Percentiles rank a stretch among this genome's conserved stretches.
These are phyloP conservation scores for Trebouxia sp. DNA, from an alignment of 139 green algal genomes.

Conservation along the genomic window DNA sequence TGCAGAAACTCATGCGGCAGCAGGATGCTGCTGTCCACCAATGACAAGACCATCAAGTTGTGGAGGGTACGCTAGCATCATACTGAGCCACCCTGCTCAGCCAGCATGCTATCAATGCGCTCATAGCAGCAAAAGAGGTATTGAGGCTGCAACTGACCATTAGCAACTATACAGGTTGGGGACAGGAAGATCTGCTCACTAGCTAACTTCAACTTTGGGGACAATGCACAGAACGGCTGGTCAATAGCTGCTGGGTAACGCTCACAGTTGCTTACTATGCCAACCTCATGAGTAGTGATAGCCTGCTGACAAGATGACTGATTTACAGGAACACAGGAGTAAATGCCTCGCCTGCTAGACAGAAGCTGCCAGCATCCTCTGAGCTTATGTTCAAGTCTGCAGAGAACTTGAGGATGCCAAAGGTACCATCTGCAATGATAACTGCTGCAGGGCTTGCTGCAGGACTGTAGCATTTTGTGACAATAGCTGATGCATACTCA, in stretches of 20 bases:
- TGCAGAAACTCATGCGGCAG: constrained; percentile 3
- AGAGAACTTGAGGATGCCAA: neutral
- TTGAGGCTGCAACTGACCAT: too few species aligned
- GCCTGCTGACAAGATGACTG: too few species aligned
- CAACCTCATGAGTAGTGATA: too few species aligned
- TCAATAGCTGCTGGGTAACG: constrained; percentile 35
- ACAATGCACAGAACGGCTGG: constrained; percentile 29
- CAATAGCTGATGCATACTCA: too few species aligned
- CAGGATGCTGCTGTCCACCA: constrained; percentile 85
- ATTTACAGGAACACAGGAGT: constrained; percentile 15
- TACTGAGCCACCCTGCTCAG: too few species aligned
- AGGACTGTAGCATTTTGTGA: too few species aligned
- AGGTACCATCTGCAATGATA: constrained; percentile 12
- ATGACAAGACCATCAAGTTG: constrained; percentile 99
- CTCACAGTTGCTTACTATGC: too few species aligned
- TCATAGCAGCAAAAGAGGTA: too few species aligned
- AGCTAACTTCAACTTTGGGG: constrained; percentile 84
- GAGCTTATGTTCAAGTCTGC: neutral
- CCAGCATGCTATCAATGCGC: too few species aligned
- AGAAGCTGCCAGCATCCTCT: neutral
- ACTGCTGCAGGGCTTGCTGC: constrained; percentile 25
- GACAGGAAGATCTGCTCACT: constrained; percentile 85
- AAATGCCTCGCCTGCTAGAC: constrained; percentile 1
- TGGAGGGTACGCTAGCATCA: constrained; percentile 87
- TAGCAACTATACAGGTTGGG: constrained; percentile 83